Evolutionary conservation across 192 early-diverging fungal species (phyloP), one percentile per base, ranked within the genome.

Genomic region (Umbelopsis sp.): DNA sequence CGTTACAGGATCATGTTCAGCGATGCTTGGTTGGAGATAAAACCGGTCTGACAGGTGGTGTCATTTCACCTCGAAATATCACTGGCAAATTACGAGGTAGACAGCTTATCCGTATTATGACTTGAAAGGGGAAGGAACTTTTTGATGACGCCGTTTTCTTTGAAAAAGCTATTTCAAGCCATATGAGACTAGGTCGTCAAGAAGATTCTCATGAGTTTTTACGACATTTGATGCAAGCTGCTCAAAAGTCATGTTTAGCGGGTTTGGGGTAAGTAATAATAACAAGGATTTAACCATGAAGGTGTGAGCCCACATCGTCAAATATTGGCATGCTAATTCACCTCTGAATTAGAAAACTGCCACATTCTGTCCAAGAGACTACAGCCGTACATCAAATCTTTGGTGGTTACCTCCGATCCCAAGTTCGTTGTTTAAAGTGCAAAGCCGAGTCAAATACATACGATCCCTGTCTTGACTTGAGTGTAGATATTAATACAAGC

Each of bases 201-300:
- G 95, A 96, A 66, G 95, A 97, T 70, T 87, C 95, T 11, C 94
- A 97, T 72, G 95, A 97, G 78, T 96, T 96, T 71, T 81, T 94
- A 34, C 82, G 92, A 31, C 78, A 83, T 38, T 75, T 94, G 22
- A 67, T 94, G n/a, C 89, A 91, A 43, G 81, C 87, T 25, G 83
- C 91, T 47, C 90, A 93, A 76, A 90, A 90, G 69, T 83, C 80
- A 45, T 75, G 84, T 47, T 75, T 91, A 9, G 38, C 79, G 29
- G 87, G 87, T 9, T 76, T 82, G 21, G 51, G 50, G 77, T 76
- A 71, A 69, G 75, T 66, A 44, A 12, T 8, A 10, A 66, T 2
- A 26, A 68, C 25, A 20, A 9, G 20, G 43, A 25, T n/a, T n/a
- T n/a, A n/a, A n/a, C n/a, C n/a, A n/a, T n/a, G 14, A 45, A 36